Base-by-base conservation (phyloP, 169 alveolate species). In the Plasmodium coatneyi region DNA sequence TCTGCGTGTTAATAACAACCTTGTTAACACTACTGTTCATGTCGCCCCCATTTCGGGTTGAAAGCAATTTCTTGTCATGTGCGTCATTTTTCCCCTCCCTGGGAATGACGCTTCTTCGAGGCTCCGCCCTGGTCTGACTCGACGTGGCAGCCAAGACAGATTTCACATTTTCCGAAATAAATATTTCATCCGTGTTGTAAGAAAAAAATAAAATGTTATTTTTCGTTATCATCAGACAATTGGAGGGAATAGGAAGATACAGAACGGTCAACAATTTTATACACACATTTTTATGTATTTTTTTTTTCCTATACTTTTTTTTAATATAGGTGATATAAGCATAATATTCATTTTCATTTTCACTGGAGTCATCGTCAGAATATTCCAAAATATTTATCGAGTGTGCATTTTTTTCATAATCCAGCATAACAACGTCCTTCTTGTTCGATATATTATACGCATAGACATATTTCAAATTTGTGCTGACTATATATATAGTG, bases 301-400 rank as follows among this genome's bases (percentile, higher is more conserved):
- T 70, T 78, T 89, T 89, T 71, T 80, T 91, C 41, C 71, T 91
- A 81, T 91, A 91, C 19, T 71, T 80, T 25, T 81, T 91, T 60
- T 91, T 91, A 32, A 91, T 91, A 81, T 91, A 91, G 19, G 95
- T 91, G 46, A 91, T 91, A 76, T 91, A 91, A 46, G 82, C 95
- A 91, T 91, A 91, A 56, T 91, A 91, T 81, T 91, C 95, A 91
- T 91, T 91, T 91, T 91, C 95, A 71, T 82, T 82, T 80, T 49
- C 92, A 34, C 92, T 91, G 19, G 92, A 80, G n/a, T 91, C 92
- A 60, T 39, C 71, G 70, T 91, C 95, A 22, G 84, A 71, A 71
- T 66, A 30, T 46, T 91, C 92, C 43, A 32, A 71, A 19, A 90
- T 80, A 25, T 80, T 90, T 66, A 90, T 25, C 25, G 92, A 71